These are phyloP conservation scores for Kitagawia praeruptora DNA, from an alignment of 129 eudicot species.

Conservation along the genomic window DNA sequence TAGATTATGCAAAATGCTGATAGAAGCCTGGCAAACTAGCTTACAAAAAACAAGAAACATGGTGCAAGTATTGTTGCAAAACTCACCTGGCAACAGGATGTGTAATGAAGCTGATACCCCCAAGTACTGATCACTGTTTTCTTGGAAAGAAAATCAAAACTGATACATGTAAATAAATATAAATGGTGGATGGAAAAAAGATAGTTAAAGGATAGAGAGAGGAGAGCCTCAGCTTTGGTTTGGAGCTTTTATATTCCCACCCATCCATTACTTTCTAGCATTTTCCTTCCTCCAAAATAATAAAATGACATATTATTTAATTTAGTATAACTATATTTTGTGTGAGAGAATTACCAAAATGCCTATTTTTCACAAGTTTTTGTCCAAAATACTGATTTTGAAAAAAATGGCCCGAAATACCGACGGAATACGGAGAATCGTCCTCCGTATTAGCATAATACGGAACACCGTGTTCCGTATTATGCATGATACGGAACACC, in stretches of 20 bases:
- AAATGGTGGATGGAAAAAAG: constrained; percentile 4
- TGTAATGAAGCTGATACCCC: background rate
- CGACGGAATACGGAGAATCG: too few species aligned
- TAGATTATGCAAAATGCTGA: background rate
- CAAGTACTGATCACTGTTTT: background rate
- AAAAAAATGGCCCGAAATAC: too few species aligned
- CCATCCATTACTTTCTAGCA: background rate
- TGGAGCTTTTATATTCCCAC: background rate
- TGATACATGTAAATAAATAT: too few species aligned
- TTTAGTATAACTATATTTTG: too few species aligned
- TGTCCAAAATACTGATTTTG: too few species aligned
- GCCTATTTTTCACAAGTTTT: too few species aligned
- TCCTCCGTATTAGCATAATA: too few species aligned
- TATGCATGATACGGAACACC: too few species aligned
- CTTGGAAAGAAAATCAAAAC: background rate
- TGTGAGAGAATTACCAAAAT: too few species aligned
- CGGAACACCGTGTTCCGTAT: too few species aligned
- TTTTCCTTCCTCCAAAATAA: too few species aligned
- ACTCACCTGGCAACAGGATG: background rate
- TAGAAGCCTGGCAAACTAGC: background rate
- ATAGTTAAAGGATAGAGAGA: constrained; percentile 1
- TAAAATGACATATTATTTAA: too few species aligned
- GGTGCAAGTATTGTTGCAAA: background rate
- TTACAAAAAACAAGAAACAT: background rate
- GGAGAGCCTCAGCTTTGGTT: background rate